phyloP scores from a whole-genome alignment of 148 eudicot species.

The Dysphania ambrosioides region DNA sequence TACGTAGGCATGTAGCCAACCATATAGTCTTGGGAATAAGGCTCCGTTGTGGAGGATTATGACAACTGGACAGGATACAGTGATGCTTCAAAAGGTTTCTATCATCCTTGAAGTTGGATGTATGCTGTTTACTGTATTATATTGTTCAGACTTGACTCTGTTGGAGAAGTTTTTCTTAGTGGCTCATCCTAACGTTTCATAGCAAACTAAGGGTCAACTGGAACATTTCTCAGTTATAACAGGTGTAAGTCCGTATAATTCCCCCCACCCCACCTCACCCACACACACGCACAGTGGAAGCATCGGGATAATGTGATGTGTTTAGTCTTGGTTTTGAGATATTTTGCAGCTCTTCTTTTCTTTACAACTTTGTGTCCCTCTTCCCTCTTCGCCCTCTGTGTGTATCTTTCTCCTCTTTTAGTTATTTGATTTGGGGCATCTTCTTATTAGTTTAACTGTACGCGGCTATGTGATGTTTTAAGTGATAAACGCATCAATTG shows the following conservation, averaged over 20 bases:
- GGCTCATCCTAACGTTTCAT: not conserved
- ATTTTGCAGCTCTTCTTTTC: not conserved
- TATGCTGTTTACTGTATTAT: not conserved
- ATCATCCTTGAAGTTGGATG: not conserved
- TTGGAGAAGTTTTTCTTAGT: not conserved
- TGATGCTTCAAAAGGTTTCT: too few relatives aligned
- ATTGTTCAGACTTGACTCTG: not conserved
- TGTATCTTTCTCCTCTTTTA: not conserved
- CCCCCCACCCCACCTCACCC: too few relatives aligned
- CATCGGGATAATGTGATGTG: too few relatives aligned
- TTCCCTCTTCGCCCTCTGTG: not conserved
- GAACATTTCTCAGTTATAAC: too few relatives aligned
- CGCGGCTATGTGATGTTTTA: not conserved
- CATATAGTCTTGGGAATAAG: too few relatives aligned
- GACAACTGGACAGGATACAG: too few relatives aligned
- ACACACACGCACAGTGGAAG: too few relatives aligned
- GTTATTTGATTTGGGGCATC: not conserved
- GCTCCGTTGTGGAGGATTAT: too few relatives aligned
- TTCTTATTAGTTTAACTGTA: not conserved
- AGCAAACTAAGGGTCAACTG: too few relatives aligned
- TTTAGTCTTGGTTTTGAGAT: not conserved
- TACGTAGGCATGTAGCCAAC: not conserved
- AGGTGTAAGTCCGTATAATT: too few relatives aligned
- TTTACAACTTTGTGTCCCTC: not conserved
- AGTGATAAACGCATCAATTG: not conserved